Conservation (phyloP, 2,329 filamentous ascomycete species). For the Exophiala xenobiotica region DNA sequence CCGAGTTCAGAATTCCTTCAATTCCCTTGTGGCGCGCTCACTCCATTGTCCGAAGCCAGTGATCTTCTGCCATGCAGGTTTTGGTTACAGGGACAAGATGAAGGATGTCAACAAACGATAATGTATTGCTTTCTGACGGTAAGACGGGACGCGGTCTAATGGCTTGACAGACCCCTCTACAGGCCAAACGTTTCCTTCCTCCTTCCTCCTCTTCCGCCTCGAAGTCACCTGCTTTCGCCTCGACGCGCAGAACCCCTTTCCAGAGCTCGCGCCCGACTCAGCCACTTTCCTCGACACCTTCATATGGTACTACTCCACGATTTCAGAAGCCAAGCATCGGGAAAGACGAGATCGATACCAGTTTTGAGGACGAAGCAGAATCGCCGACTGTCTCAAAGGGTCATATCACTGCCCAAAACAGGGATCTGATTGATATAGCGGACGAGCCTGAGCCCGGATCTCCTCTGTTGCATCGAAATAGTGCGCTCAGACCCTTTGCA, state of each 20-base stretch:
- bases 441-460: conserved; percentile 7
- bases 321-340: conserved; percentile 10
- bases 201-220: conserved; percentile 15
- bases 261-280: conserved; percentile 17
- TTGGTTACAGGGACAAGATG: not conserved
- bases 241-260: conserved; percentile 12
- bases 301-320: conserved; percentile 16
- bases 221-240: conserved; percentile 3
- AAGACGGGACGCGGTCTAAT: conserved; percentile 1
- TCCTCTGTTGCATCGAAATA: conserved; percentile 11
- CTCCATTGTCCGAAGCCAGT: too few relatives aligned
- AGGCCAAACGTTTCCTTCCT: conserved; percentile 23
- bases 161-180: conserved; percentile 19
- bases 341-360: conserved; percentile 26
- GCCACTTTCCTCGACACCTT: conserved; percentile 3
- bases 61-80: too few relatives aligned
- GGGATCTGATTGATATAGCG: conserved; percentile 2
- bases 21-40: too few relatives aligned
- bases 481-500: not conserved
- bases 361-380: conserved; percentile 19
- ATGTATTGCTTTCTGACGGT: conserved; percentile 12
- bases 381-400: not conserved
- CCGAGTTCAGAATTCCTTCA: too few relatives aligned
- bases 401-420: not conserved
- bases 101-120: conserved; percentile 13